These are phyloP conservation scores for Cyberlindnera xylosilytica DNA, from an alignment of 805 yeast genomes.

Conservation along the genomic window DNA sequence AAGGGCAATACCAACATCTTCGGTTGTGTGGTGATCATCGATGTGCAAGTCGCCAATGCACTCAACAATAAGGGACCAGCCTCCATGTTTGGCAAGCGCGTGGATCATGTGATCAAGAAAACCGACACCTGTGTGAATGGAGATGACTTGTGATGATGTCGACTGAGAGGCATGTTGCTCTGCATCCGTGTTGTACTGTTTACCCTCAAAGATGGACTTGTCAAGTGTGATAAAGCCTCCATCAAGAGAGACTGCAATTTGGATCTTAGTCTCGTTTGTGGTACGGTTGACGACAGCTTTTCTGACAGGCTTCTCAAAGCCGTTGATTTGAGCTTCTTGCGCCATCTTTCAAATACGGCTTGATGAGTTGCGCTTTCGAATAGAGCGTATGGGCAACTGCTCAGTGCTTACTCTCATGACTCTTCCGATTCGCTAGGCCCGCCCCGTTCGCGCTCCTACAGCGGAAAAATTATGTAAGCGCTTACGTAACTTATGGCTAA, in stretches of 20 bases:
- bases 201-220: slow-evolving; percentile 48
- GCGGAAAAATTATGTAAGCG: too few species aligned
- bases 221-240: slow-evolving; percentile 77
- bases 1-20: slow-evolving; percentile 90
- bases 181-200: slow-evolving; percentile 30
- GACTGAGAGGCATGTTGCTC: slow-evolving; percentile 63
- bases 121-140: slow-evolving; percentile 89
- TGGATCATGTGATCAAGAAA: slow-evolving; percentile 97
- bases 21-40: slow-evolving; percentile 96
- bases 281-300: slow-evolving; percentile 44
- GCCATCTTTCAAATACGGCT: too few species aligned
- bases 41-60: slow-evolving; percentile 94
- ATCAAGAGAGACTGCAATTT: slow-evolving; percentile 75
- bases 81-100: slow-evolving; percentile 94
- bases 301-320: slow-evolving; percentile 22
- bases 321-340: neutral
- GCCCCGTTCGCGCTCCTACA: too few species aligned
- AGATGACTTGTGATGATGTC: slow-evolving; percentile 68
- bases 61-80: slow-evolving; percentile 88
- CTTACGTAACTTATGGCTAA: too few species aligned
- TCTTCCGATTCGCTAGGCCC: too few species aligned
- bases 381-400: too few species aligned
- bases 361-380: too few species aligned
- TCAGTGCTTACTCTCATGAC: too few species aligned
- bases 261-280: slow-evolving; percentile 93